These are phyloP conservation scores for Hypoxylon intermedium DNA, from an alignment of 495 filamentous ascomycete genomes.

Conservation along the genomic window DNA sequence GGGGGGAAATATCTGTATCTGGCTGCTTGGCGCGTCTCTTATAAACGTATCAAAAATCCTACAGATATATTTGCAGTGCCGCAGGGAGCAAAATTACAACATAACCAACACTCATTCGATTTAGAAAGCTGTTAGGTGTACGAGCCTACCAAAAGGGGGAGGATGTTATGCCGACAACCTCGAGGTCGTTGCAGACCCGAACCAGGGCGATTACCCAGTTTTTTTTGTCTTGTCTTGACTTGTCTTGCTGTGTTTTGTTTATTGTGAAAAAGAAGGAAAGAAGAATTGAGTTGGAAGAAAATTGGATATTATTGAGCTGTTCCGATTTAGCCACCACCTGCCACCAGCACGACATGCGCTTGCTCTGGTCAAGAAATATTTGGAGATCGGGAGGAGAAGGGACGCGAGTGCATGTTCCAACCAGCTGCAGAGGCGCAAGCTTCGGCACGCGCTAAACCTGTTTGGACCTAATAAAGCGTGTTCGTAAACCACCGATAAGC, in stretches of 20 bases:
- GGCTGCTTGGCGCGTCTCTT: slow-evolving; percentile 36
- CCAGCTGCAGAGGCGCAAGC: background rate
- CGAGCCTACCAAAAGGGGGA: slow-evolving; percentile 1
- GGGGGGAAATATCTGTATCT: slow-evolving; percentile 28
- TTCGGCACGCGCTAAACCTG: background rate
- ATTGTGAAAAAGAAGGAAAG: slow-evolving; percentile 5
- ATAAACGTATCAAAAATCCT: slow-evolving; percentile 15
- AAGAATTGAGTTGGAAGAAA: background rate
- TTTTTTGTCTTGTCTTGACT: too few species aligned
- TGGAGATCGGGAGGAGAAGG: slow-evolving; percentile 20
- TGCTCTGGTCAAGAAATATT: background rate
- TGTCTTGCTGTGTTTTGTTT: background rate
- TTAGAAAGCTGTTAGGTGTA: background rate
- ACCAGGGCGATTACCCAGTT: background rate
- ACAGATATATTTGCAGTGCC: slow-evolving; percentile 8
- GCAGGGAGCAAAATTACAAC: slow-evolving; percentile 6
- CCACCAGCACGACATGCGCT: background rate
- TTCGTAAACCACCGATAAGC: background rate
- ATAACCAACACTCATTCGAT: background rate
- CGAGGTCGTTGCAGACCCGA: slow-evolving; percentile 6
- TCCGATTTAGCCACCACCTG: slow-evolving; percentile 22
- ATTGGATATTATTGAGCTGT: slow-evolving; percentile 7
- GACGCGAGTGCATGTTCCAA: background rate
- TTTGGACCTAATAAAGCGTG: background rate
- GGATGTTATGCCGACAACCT: slow-evolving; percentile 5